Percentiles rank a stretch among this genome's conserved stretches.
These are phyloP conservation scores for Fusarium pininemorale DNA, from an alignment of 2,329 filamentous ascomycete species.

Conservation along the genomic window DNA sequence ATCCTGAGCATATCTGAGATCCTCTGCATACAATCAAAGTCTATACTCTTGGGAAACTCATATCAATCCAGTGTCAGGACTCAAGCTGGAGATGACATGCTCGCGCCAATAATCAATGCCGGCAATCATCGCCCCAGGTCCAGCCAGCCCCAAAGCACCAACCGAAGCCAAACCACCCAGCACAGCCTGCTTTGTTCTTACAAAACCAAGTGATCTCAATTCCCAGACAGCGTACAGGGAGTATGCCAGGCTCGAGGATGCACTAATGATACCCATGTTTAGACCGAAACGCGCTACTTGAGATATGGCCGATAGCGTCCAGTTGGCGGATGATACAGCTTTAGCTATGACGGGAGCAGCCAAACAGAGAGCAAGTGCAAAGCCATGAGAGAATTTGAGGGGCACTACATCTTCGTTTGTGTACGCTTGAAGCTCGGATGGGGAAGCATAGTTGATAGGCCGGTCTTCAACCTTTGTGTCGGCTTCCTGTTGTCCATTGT, in stretches of 20 bases:
- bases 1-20: too few species aligned
- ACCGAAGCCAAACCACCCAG: accelerated
- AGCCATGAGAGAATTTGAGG: not conserved
- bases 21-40: too few species aligned
- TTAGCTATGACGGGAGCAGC: not conserved
- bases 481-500: accelerated
- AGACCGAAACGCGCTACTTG: accelerated
- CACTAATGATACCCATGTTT: accelerated
- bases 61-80: accelerated
- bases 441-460: not conserved
- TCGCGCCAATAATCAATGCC: not conserved
- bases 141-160: not conserved
- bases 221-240: not conserved
- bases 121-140: not conserved
- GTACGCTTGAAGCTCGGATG: not conserved
- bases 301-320: not conserved
- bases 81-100: not conserved
- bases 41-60: accelerated
- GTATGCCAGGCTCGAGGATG: not conserved
- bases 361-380: not conserved
- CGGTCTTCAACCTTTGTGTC: not conserved
- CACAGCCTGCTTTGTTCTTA: not conserved
- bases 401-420: not conserved
- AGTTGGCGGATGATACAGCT: accelerated
- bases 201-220: not conserved